Evolutionary conservation across 805 yeast species (phyloP), one percentile per base, ranked within the genome.

Genomic region (Pichia insulana): DNA sequence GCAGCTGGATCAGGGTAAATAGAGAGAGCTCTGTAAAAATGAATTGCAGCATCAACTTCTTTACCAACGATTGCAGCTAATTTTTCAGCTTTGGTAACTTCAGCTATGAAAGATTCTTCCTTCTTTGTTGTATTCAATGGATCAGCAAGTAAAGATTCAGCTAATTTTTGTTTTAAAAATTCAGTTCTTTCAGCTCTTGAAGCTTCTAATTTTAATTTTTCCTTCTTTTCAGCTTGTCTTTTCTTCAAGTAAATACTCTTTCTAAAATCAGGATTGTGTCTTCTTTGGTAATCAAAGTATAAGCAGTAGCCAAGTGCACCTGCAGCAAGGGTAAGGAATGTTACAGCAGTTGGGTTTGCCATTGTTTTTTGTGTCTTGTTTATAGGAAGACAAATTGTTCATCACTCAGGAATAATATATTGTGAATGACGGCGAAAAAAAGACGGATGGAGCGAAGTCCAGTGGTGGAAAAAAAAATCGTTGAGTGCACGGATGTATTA

Each of bases 1-100:
- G 87, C 96, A 43, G 94, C 81, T 46, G 98, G 99, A 63, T 83
- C 82, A 48, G 98, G 97, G 64, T 89, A 90, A 39, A 88, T 89
- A 34, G 86, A 76, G 59, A 92, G 72, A 12, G 97, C 97, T 64
- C 86, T 84, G 76, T 92, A 92, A 74, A 88, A 92, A 52, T 81
- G 75, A 52, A 89, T 70, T 31, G 98, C 97, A 36, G 97, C 81
- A 46, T 82, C 86, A 50, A 83, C 65, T 62, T 83, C 86, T 52
- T 75, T 73, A 50, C 80, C 82, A 48, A 83, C 79, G 28, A 67
- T 58, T 50, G 74, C 69, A 49, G 86, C 76, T 53, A 84, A 69
- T 62, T 81, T 83, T 65, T 90, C 97, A 61, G 96, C 97, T 38
- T 70, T 58, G 46, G 87, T 82, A 43, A 90, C 89, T 63, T 85